These are phyloP conservation scores for Polygonum aviculare DNA, from an alignment of 148 eudicot species.

Conservation along the genomic window DNA sequence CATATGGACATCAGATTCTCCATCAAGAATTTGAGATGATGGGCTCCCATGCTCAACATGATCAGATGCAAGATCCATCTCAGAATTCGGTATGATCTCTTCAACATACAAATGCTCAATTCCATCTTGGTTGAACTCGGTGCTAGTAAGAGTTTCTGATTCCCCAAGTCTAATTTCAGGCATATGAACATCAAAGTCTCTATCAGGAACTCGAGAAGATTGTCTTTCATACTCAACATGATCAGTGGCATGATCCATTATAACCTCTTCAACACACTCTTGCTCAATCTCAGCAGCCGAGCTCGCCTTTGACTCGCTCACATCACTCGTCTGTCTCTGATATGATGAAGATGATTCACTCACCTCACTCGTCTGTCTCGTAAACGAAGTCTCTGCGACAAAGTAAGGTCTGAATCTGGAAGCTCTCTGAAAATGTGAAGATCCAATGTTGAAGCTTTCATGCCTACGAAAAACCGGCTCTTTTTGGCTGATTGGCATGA, in stretches of 20 bases:
- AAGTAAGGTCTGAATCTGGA: conserved; percentile 50
- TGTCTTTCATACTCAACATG: conserved; percentile 25
- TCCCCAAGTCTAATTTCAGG: conserved; percentile 10
- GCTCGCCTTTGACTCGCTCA: conserved; percentile 23
- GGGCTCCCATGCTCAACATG: conserved; percentile 24
- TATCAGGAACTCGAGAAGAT: conserved; percentile 15
- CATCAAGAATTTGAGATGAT: conserved; percentile 17
- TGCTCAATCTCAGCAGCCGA: conserved; percentile 24
- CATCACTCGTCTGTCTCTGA: conserved; percentile 20
- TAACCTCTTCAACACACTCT: conserved; percentile 17
- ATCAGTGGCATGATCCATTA: conserved; percentile 18
- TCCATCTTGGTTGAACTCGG: conserved; percentile 7
- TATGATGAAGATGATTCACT: conserved; percentile 33
- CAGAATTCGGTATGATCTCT: conserved; percentile 12
- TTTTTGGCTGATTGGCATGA: conserved; percentile 28
- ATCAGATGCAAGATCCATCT: conserved; percentile 16
- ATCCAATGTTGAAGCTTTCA: conserved; percentile 52
- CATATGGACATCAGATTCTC: conserved; percentile 11
- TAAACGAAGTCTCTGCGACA: conserved; percentile 42
- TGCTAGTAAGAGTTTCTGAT: conserved; percentile 4
- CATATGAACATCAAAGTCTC: conserved; percentile 11
- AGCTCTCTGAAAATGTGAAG: conserved; percentile 36
- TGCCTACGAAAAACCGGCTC: conserved; percentile 57
- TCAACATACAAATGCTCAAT: conserved; percentile 15
- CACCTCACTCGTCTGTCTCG: conserved; percentile 32